phyloP scores from a whole-genome alignment of 208 protist species.

The Leishmania gerbilli region DNA sequence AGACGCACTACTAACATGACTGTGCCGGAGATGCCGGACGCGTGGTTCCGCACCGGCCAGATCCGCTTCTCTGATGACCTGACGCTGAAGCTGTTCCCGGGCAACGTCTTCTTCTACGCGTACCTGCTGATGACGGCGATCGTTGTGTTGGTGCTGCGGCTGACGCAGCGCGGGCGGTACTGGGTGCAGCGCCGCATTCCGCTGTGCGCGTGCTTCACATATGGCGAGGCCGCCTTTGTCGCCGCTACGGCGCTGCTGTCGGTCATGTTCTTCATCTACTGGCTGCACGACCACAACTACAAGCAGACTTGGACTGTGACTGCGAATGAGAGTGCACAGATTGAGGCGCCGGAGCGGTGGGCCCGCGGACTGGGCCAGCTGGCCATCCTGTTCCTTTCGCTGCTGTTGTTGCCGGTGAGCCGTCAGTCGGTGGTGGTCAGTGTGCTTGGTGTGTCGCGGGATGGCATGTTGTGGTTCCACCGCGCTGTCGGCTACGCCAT shows the following conservation, averaged over 20 bases:
- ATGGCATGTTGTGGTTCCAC: constrained; percentile 61
- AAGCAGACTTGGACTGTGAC: constrained; percentile 23
- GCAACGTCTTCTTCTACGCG: constrained; percentile 69
- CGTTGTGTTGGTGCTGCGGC: constrained; percentile 32
- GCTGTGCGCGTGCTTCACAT: constrained; percentile 20
- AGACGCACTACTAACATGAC: constrained; percentile 8
- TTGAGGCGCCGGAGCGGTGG: constrained; percentile 36
- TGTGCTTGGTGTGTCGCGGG: constrained; percentile 54
- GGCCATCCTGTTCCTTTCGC: constrained; percentile 52
- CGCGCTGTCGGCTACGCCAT: constrained; percentile 45
- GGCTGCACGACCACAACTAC: constrained; percentile 71
- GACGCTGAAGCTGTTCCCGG: constrained; percentile 62
- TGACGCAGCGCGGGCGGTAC: constrained; percentile 19
- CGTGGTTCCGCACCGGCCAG: constrained; percentile 45
- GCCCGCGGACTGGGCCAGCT: constrained; percentile 59
- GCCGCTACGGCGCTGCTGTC: constrained; percentile 34
- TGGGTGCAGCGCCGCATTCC: constrained; percentile 34
- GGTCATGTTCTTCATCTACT: constrained; percentile 60
- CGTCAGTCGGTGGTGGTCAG: constrained; percentile 53
- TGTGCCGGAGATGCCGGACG: constrained; percentile 48
- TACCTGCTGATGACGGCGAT: constrained; percentile 41
- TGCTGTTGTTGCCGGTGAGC: constrained; percentile 57
- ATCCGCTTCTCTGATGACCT: constrained; percentile 30
- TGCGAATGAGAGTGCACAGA: constrained; percentile 4
- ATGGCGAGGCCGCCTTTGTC: constrained; percentile 36